Evolutionary conservation across 2,329 filamentous ascomycete genomes (phyloP).

Genomic region (Scedosporium aurantiacum): DNA sequence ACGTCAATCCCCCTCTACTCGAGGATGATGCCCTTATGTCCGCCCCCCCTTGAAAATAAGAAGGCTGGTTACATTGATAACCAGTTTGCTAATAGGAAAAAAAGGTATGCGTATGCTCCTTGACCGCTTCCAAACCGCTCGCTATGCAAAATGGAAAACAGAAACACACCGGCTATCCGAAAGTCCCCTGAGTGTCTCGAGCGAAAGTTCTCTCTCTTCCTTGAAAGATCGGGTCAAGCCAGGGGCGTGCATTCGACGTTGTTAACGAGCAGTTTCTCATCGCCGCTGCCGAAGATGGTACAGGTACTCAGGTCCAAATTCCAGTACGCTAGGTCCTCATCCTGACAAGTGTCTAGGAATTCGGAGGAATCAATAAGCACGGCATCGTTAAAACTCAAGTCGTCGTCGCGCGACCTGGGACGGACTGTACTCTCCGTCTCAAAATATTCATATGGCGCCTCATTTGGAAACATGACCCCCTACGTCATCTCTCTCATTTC

Average conservation of each 20-base stretch:
- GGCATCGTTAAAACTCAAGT: constrained; percentile 9
- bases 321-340: background rate
- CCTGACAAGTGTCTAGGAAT: background rate
- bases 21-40: too few relatives aligned
- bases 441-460: constrained; percentile 21
- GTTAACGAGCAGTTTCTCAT: background rate
- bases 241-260: background rate
- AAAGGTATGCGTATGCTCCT: too few relatives aligned
- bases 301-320: background rate
- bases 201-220: background rate
- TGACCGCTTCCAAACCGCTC: background rate
- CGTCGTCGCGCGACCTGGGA: constrained; percentile 6
- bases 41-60: too few relatives aligned
- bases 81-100: too few relatives aligned
- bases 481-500: constrained; percentile 37
- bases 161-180: constrained; percentile 10
- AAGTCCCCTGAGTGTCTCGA: background rate
- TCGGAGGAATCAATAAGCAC: constrained; percentile 3
- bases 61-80: too few relatives aligned
- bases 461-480: constrained; percentile 26
- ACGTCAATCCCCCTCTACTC: too few relatives aligned
- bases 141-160: background rate
- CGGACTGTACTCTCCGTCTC: constrained; percentile 18
- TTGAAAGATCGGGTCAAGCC: background rate
- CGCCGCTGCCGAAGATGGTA: background rate